Conservation (phyloP, 2,329 filamentous ascomycete species). For the Aspergillus ruber region DNA sequence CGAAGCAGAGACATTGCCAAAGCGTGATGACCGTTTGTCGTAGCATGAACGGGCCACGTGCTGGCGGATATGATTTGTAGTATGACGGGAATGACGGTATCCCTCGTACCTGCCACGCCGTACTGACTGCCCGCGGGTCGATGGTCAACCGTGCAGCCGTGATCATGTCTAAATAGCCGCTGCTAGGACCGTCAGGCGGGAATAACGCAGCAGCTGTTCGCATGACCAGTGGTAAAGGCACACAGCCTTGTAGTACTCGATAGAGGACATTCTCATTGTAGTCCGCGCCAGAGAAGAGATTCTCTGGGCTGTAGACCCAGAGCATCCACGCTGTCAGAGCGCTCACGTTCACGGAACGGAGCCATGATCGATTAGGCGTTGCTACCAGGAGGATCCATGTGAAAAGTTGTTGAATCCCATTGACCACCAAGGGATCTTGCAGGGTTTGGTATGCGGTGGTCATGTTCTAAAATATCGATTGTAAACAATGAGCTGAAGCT, state of each 20-base stretch:
- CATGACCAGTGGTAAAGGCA: background rate
- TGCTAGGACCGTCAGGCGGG: background rate
- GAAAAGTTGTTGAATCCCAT: background rate
- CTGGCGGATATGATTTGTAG: background rate
- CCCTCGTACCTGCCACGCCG: background rate
- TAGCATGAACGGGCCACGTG: background rate
- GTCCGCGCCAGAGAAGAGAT: constrained; percentile 2
- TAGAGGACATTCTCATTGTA: background rate
- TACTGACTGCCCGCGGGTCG: background rate
- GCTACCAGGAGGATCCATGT: background rate
- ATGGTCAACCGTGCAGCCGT: background rate
- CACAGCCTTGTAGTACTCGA: background rate
- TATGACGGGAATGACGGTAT: background rate
- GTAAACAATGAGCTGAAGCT: background rate
- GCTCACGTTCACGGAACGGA: background rate
- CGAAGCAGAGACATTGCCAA: background rate
- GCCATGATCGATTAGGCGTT: background rate
- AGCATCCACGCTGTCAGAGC: background rate
- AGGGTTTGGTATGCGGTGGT: background rate
- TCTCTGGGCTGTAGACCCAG: background rate
- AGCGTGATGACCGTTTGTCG: background rate
- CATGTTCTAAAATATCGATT: too few species aligned
- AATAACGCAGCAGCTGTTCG: background rate
- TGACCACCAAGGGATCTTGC: background rate
- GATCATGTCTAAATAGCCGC: background rate